phyloP scores from a whole-genome alignment of 2,329 filamentous ascomycete genomes.

The Penicillium psychrosexuale region DNA sequence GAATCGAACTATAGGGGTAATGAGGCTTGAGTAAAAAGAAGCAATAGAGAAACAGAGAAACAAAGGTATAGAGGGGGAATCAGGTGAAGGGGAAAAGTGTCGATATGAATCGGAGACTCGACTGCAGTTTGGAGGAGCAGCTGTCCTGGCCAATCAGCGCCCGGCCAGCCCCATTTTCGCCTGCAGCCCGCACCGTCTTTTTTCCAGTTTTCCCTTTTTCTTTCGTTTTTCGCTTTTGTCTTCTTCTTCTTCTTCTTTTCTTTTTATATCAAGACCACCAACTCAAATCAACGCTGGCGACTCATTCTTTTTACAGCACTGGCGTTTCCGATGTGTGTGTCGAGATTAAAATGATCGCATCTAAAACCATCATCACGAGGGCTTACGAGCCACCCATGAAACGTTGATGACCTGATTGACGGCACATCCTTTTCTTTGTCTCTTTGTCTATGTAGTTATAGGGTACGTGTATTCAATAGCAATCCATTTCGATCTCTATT shows the following conservation, averaged over 20 bases:
- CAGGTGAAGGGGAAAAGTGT: constrained; percentile 16
- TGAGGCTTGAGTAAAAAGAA: constrained; percentile 1
- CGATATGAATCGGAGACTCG: constrained; percentile 31
- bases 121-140: constrained; percentile 14
- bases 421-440: constrained; percentile 33
- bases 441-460: constrained; percentile 9
- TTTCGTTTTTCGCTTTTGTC: constrained; percentile 12
- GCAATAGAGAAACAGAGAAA: constrained; percentile 10
- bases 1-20: background rate
- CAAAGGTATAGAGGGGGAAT: constrained; percentile 3
- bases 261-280: constrained; percentile 58
- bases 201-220: constrained; percentile 24
- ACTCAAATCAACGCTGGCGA: constrained; percentile 72
- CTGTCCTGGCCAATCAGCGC: constrained; percentile 28
- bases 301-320: constrained; percentile 55
- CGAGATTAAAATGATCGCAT: constrained; percentile 65
- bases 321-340: constrained; percentile 69
- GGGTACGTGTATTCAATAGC: constrained; percentile 19
- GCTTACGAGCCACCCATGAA: constrained; percentile 43
- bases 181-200: constrained; percentile 33
- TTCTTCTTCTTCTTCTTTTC: constrained; percentile 40
- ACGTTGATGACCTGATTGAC: constrained; percentile 48
- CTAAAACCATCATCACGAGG: constrained; percentile 80
- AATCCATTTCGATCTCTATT: background rate
- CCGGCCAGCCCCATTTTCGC: constrained; percentile 13